These are phyloP conservation scores for Annona cherimola DNA, from an alignment of 164 flowering plant species.

Conservation along the genomic window DNA sequence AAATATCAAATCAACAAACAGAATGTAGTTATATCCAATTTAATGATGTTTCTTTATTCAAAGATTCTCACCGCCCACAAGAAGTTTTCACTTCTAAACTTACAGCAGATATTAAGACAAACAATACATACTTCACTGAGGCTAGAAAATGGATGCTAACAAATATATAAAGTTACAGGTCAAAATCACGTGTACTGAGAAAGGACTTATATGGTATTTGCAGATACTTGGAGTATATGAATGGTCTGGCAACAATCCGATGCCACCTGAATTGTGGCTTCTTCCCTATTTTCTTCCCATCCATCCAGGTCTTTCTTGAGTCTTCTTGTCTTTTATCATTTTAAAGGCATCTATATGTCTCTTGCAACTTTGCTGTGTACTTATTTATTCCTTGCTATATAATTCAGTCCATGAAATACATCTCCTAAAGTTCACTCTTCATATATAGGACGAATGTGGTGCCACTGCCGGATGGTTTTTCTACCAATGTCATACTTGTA, in stretches of 20 bases:
- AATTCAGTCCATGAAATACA: neutral
- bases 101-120: no score
- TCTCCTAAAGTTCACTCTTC: neutral
- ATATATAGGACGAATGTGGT: conserved; percentile 32
- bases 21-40: no score
- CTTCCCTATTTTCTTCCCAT: conserved; percentile 41
- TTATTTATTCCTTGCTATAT: no score
- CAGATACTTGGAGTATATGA: conserved; percentile 64
- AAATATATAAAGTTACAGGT: no score
- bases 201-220: no score
- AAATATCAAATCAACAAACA: no score
- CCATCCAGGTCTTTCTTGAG: conserved; percentile 44
- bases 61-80: neutral
- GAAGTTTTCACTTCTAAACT: neutral
- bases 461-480: conserved; percentile 30
- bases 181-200: no score
- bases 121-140: no score
- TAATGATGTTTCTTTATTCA: no score
- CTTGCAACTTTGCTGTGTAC: neutral
- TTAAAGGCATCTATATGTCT: neutral
- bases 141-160: no score
- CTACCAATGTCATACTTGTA: conserved; percentile 35
- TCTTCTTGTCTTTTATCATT: neutral
- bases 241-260: conserved; percentile 64
- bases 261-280: conserved; percentile 67